These are phyloP conservation scores for Berkeleyomyces basicola DNA, from an alignment of 2,329 filamentous ascomycete species.

Conservation along the genomic window DNA sequence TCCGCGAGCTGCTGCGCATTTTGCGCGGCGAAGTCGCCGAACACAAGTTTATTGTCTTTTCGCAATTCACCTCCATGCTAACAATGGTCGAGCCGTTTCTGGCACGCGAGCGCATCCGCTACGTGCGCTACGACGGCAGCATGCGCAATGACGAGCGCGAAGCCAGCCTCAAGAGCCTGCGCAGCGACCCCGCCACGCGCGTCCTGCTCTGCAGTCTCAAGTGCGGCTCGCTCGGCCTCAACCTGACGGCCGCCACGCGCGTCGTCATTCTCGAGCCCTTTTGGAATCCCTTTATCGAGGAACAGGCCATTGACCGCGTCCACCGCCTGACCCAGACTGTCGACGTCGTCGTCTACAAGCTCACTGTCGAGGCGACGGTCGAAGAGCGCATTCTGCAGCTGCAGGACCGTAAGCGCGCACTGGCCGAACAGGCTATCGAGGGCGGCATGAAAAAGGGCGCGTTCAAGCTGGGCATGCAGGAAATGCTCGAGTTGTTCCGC, in stretches of 20 bases:
- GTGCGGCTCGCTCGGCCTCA: slow-evolving; percentile 82
- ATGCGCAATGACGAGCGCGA: slow-evolving; percentile 93
- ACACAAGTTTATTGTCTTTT: slow-evolving; percentile 98
- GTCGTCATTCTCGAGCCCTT: slow-evolving; percentile 95
- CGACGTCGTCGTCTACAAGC: slow-evolving; percentile 87
- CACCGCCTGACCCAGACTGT: slow-evolving; percentile 95
- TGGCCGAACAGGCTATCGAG: slow-evolving; percentile 87
- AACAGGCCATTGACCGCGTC: slow-evolving; percentile 95
- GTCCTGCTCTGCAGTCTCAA: slow-evolving; percentile 86
- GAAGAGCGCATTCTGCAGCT: slow-evolving; percentile 90
- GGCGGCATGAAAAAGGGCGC: slow-evolving; percentile 54
- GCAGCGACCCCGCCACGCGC: slow-evolving; percentile 57
- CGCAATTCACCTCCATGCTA: slow-evolving; percentile 96
- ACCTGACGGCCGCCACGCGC: slow-evolving; percentile 80
- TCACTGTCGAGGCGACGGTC: slow-evolving; percentile 73
- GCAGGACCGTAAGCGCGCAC: slow-evolving; percentile 80
- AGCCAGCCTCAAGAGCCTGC: slow-evolving; percentile 60
- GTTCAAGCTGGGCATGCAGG: slow-evolving; percentile 77
- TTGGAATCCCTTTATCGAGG: slow-evolving; percentile 99
- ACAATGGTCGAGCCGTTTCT: slow-evolving; percentile 91
- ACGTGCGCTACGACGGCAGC: slow-evolving; percentile 80
- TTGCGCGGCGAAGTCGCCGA: slow-evolving; percentile 59
- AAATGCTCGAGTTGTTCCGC: slow-evolving; percentile 82
- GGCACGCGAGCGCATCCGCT: slow-evolving; percentile 53
- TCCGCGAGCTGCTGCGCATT: slow-evolving; percentile 67